Evolutionary conservation across 371 early-diverging fungal species (phyloP).

Genomic region (Mortierella sp.): DNA sequence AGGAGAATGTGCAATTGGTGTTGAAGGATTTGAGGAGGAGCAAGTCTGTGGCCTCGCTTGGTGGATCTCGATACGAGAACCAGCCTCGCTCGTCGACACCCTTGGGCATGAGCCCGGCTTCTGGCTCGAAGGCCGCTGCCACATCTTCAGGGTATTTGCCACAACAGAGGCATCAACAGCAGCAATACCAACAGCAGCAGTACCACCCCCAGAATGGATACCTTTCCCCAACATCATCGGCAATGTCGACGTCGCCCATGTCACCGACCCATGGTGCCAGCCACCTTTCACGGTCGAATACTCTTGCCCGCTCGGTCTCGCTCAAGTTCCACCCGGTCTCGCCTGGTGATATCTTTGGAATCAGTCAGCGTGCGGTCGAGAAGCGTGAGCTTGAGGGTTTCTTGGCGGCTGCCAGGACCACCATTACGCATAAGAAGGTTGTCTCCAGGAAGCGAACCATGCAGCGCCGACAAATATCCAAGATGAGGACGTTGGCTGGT

Average conservation of each 20-base stretch:
- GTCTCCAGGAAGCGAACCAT: slow-evolving; percentile 26
- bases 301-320: slow-evolving; percentile 41
- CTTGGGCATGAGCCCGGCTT: background rate
- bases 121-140: background rate
- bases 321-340: slow-evolving; percentile 50
- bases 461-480: slow-evolving; percentile 40
- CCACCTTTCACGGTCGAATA: slow-evolving; percentile 37
- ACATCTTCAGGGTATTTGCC: background rate
- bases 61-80: slow-evolving; percentile 43
- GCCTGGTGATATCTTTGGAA: slow-evolving; percentile 57
- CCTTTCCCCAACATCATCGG: slow-evolving; percentile 3
- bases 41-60: slow-evolving; percentile 48
- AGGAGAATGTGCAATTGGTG: slow-evolving; percentile 45
- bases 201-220: background rate
- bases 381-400: slow-evolving; percentile 46
- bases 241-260: background rate
- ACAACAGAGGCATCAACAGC: background rate
- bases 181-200: background rate
- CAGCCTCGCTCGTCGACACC: slow-evolving; percentile 26
- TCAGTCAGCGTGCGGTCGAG: slow-evolving; percentile 56
- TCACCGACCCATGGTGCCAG: slow-evolving; percentile 15
- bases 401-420: slow-evolving; percentile 44
- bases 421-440: slow-evolving; percentile 34
- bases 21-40: slow-evolving; percentile 40
- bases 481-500: slow-evolving; percentile 25